Evolutionary conservation across 345 rosid genomes (phyloP).

Genomic region (Linum lewisii): DNA sequence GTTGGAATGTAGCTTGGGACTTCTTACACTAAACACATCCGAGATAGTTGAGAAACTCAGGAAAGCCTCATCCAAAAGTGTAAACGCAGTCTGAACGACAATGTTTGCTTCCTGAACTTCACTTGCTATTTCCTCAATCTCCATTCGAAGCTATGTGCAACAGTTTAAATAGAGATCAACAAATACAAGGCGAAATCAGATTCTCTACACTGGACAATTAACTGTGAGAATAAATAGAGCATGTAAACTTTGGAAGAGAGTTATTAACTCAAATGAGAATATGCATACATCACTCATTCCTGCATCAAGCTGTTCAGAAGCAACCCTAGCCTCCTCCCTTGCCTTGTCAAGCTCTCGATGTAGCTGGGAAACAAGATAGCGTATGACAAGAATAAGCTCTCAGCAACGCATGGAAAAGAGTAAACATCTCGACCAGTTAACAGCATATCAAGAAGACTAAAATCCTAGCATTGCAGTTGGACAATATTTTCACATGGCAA

Average conservation of each 20-base stretch:
- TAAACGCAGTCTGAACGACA: conserved; percentile 33
- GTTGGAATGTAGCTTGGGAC: conserved; percentile 5
- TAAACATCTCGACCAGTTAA: background rate
- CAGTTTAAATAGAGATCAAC: conserved; percentile 28
- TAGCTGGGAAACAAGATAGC: conserved; percentile 31
- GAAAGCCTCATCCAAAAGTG: conserved; percentile 52
- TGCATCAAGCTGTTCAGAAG: conserved; percentile 41
- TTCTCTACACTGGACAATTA: background rate
- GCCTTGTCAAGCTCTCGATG: conserved; percentile 54
- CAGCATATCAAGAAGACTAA: background rate
- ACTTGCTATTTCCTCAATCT: conserved; percentile 40
- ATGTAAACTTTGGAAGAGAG: conserved; percentile 11
- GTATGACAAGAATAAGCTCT: background rate
- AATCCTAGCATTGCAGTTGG: background rate
- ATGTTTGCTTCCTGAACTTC: conserved; percentile 42
- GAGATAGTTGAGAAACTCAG: conserved; percentile 35
- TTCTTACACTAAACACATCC: conserved; percentile 49
- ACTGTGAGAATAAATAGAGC: conserved; percentile 7
- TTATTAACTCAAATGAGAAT: conserved; percentile 8
- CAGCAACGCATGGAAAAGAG: background rate
- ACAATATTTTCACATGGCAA: background rate
- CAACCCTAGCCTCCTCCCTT: conserved; percentile 45
- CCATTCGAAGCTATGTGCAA: conserved; percentile 34
- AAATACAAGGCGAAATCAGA: conserved; percentile 21
- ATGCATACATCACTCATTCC: conserved; percentile 30